Percentiles rank a stretch among this genome's conserved stretches.
Evolutionary conservation across 495 filamentous ascomycete species (phyloP).

Genomic region (Saxispiralis lemnorum): DNA sequence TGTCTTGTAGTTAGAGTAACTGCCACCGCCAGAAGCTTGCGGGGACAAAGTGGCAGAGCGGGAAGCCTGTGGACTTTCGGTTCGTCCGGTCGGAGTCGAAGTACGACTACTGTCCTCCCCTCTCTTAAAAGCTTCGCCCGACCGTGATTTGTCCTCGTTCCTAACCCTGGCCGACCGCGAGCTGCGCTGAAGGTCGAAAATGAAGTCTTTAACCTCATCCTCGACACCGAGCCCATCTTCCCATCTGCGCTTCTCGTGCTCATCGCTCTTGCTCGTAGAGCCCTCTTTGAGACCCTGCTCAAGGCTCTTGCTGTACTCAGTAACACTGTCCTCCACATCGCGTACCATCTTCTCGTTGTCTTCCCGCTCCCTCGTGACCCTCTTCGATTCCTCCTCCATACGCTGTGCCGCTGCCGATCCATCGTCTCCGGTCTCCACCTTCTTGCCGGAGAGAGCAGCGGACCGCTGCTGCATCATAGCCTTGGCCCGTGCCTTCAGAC

Average conservation of each 20-base stretch:
- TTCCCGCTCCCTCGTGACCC: constrained; percentile 65
- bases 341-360: constrained; percentile 89
- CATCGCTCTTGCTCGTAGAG: constrained; percentile 45
- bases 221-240: constrained; percentile 94
- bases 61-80: constrained; percentile 23
- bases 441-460: constrained; percentile 75
- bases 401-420: constrained; percentile 56
- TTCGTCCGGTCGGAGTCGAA: constrained; percentile 11
- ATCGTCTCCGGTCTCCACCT: constrained; percentile 44
- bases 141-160: constrained; percentile 45
- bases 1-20: constrained; percentile 69
- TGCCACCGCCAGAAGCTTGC: constrained; percentile 30
- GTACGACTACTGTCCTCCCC: constrained; percentile 5
- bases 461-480: constrained; percentile 97
- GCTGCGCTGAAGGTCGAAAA: constrained; percentile 80
- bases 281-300: constrained; percentile 78
- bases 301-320: constrained; percentile 67
- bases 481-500: constrained; percentile 84
- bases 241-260: constrained; percentile 89
- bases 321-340: constrained; percentile 91
- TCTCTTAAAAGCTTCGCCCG: background rate
- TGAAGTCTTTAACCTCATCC: constrained; percentile 90
- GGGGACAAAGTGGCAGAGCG: constrained; percentile 17
- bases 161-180: constrained; percentile 58
- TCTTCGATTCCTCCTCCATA: constrained; percentile 71